Conservation (phyloP, 208 protist species). For the Leishmania braziliensis region DNA sequence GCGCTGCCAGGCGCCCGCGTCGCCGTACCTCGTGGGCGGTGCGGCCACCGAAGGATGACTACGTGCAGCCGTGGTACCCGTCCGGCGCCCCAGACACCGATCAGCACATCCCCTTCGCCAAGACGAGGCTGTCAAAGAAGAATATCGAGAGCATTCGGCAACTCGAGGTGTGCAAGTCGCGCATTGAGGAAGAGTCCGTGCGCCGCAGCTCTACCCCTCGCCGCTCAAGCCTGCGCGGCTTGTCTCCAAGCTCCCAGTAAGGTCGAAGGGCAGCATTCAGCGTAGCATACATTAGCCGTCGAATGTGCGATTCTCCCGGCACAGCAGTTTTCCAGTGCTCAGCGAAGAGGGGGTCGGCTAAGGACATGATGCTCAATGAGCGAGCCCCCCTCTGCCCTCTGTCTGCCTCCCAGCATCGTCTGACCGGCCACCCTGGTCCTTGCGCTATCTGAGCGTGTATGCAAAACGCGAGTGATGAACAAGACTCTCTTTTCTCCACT, state of each 20-base stretch:
- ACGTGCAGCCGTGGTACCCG: constrained; percentile 75
- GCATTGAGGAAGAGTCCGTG: constrained; percentile 55
- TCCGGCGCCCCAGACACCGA: constrained; percentile 45
- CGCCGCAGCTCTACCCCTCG: constrained; percentile 43
- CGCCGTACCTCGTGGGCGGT: constrained; percentile 22
- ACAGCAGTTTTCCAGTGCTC: not conserved
- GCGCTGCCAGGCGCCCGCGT: not conserved
- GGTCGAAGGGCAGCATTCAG: not conserved
- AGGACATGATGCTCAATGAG: not conserved
- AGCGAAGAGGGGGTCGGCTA: not conserved
- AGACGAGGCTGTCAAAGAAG: constrained; percentile 60
- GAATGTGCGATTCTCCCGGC: not conserved
- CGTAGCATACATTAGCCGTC: not conserved
- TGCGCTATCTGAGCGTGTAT: not conserved
- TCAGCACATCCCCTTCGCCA: constrained; percentile 72
- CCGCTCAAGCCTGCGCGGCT: constrained; percentile 25
- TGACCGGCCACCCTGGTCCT: no score
- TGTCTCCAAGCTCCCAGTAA: constrained; percentile 22
- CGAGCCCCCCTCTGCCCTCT: not conserved
- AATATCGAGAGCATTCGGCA: constrained; percentile 68
- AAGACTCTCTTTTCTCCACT: not conserved
- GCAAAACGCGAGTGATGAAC: not conserved
- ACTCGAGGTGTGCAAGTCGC: constrained; percentile 58
- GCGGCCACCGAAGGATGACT: constrained; percentile 12
- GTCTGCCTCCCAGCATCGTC: not conserved